phyloP scores from a whole-genome alignment of 2,329 filamentous ascomycete species.

The Phyllosticta capitalensis region DNA sequence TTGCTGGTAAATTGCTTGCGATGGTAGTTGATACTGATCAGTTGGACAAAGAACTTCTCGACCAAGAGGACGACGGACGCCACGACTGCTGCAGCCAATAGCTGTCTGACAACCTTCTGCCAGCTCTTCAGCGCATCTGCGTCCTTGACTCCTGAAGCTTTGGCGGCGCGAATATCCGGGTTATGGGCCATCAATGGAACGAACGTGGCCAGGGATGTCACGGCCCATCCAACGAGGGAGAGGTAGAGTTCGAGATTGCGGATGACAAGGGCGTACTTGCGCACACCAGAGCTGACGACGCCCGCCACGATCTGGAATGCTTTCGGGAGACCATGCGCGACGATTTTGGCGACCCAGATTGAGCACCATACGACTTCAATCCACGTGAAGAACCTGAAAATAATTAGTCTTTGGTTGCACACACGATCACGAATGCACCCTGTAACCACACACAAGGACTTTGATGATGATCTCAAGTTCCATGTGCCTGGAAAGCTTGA shows the following conservation, averaged over 20 bases:
- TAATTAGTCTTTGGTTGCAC: too few species aligned
- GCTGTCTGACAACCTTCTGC: constrained; percentile 49
- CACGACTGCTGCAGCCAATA: constrained; percentile 58
- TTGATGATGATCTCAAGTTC: background rate
- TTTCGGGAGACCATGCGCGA: constrained; percentile 48
- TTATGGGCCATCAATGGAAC: constrained; percentile 24
- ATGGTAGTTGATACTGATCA: constrained; percentile 79
- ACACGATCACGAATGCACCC: too few species aligned
- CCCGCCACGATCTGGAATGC: constrained; percentile 53
- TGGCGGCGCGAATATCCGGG: constrained; percentile 17
- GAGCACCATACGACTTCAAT: constrained; percentile 55
- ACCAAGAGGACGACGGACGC: constrained; percentile 61
- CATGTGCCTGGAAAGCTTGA: background rate
- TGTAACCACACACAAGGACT: too few species aligned
- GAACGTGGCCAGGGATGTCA: constrained; percentile 52
- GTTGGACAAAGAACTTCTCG: constrained; percentile 71
- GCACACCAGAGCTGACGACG: constrained; percentile 54
- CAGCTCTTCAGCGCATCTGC: constrained; percentile 31
- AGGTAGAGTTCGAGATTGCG: constrained; percentile 50
- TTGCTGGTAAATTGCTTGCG: constrained; percentile 69
- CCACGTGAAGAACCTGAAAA: constrained; percentile 48
- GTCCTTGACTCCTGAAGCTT: background rate
- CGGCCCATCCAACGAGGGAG: constrained; percentile 50
- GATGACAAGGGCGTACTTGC: constrained; percentile 53
- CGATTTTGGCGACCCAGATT: constrained; percentile 53